Evolutionary conservation across 306 rosid genomes (phyloP).

Genomic region (Cucumis hystrix): DNA sequence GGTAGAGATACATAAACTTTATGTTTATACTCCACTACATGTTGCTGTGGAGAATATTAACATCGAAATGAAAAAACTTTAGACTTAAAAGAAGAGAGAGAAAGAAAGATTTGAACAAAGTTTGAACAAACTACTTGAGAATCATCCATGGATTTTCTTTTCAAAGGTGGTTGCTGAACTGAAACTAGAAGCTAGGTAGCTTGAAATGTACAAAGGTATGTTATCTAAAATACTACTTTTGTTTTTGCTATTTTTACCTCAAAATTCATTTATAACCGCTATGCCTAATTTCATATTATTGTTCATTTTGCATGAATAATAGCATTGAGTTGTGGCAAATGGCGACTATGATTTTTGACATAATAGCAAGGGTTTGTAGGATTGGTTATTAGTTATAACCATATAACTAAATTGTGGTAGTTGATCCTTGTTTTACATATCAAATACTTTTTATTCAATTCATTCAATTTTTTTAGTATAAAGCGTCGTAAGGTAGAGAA

Average conservation of each 20-base stretch:
- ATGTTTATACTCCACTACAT: too few relatives aligned
- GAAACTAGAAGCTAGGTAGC: too few relatives aligned
- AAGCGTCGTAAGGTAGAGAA: conserved; percentile 43
- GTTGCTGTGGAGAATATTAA: conserved; percentile 19
- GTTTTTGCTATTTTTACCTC: too few relatives aligned
- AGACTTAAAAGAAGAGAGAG: not conserved
- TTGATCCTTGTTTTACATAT: not conserved
- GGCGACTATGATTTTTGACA: not conserved
- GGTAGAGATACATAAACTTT: too few relatives aligned
- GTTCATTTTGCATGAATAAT: not conserved
- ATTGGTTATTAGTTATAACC: not conserved
- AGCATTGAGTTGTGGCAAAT: not conserved
- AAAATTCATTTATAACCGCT: too few relatives aligned
- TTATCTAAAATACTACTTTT: too few relatives aligned
- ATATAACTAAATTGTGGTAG: not conserved
- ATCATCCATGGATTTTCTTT: too few relatives aligned
- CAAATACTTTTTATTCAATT: conserved; percentile 2
- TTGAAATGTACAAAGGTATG: too few relatives aligned
- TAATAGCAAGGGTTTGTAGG: not conserved
- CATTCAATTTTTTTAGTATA: conserved; percentile 18
- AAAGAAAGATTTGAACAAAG: not conserved
- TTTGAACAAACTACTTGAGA: not conserved
- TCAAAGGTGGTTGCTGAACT: too few relatives aligned
- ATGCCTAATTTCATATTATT: not conserved
- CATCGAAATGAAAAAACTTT: not conserved